Evolutionary conservation across 495 filamentous ascomycete genomes (phyloP).

Genomic region (Annulohypoxylon moriforme): DNA sequence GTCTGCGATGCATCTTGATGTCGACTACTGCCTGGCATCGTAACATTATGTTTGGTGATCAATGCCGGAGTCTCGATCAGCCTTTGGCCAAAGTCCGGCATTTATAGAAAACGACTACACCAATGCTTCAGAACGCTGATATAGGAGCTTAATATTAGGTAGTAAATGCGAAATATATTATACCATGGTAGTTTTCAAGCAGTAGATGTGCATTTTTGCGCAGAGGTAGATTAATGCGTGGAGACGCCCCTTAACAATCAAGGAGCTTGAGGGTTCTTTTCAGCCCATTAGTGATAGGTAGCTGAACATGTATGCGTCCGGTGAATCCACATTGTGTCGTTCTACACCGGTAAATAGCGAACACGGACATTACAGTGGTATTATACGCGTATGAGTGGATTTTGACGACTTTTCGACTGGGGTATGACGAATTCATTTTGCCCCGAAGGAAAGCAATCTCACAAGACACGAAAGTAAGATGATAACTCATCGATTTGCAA

Average conservation of each 20-base stretch:
- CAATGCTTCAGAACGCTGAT: neutral
- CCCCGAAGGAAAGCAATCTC: neutral
- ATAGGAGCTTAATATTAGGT: neutral
- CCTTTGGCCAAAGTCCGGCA: neutral
- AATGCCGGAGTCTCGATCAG: neutral
- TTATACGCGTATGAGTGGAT: neutral
- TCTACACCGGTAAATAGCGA: neutral
- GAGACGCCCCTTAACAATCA: neutral
- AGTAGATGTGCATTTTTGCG: neutral
- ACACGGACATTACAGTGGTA: neutral
- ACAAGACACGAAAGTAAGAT: neutral
- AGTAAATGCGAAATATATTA: neutral
- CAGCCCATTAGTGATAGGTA: neutral
- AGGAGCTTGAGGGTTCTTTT: neutral
- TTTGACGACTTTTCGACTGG: neutral
- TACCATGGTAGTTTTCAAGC: neutral
- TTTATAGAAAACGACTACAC: neutral
- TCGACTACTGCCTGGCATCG: neutral
- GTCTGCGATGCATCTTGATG: neutral
- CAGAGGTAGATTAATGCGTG: neutral
- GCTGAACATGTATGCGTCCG: neutral
- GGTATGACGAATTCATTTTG: neutral
- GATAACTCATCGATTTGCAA: neutral
- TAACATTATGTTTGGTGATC: neutral
- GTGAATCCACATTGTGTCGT: neutral